Evolutionary conservation across 2,329 filamentous ascomycete species (phyloP), one percentile per base, ranked within the genome.

Genomic region (Myriosclerotinia scirpicola): DNA sequence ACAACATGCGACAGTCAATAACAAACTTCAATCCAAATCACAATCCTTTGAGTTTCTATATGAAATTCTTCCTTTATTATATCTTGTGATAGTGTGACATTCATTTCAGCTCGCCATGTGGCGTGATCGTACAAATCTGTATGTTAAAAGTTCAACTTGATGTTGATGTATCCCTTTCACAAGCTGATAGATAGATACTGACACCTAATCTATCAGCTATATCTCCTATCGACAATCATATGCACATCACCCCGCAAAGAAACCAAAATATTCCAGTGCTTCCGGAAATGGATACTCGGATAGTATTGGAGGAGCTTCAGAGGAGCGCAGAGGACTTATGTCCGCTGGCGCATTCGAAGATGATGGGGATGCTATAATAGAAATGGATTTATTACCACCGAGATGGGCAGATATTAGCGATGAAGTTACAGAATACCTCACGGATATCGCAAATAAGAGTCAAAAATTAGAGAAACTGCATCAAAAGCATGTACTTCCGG

Each of bases 151-250:
- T 34, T 34, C 30, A 34, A 34, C 5, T 34, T 40, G 20, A n/a
- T 50, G 30, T 40, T 40, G 38, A 22, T n/a, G 50, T 53, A 26
- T 38, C 36, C 46, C 46, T 53, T 50, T 36, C 55, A 46, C 38
- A 61, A 61, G 36, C 64, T 54, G 53, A 36, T 34, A 66, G 69
- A 73, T 20, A 26, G 44, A 50, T 61, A 61, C 72, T 78, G 72
- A 79, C 71, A 66, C 62, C 63, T 60, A 60, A 53, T 54, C 48
- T 53, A 48, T 54, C 53, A 97, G 94, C 78, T 99, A 96, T 79
- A 95, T 99, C 78, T 98, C 95, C 79, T 99, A 98, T 84, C 93
- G 95, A 76, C 95, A 99, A 82, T 98, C 94, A 75, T 98, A 97
- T 80, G 88, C 93, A 75, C 95, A 98, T 79, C 93, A 97, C 78